phyloP scores from a whole-genome alignment of 768 basidiomycete genomes.

The Arthromyces matolae region DNA sequence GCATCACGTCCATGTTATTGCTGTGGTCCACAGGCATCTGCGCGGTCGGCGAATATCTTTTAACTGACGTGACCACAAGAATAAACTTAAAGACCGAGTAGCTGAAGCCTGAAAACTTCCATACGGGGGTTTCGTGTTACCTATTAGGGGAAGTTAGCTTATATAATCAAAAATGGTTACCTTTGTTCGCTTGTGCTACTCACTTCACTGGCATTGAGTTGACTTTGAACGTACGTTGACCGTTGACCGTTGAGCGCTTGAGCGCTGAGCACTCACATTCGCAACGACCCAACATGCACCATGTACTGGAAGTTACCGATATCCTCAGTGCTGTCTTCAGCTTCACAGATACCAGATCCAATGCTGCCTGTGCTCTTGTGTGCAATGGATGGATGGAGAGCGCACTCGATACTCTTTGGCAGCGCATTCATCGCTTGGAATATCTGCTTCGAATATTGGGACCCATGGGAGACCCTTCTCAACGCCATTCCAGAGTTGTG shows the following conservation, averaged over 20 bases:
- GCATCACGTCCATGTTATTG: conserved; percentile 73
- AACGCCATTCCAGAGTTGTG: background rate
- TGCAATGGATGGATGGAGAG: conserved; percentile 18
- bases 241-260: no score
- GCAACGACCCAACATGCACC: no score
- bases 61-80: conserved; percentile 40
- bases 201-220: no score
- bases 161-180: no score
- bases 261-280: no score
- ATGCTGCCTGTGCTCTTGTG: conserved; percentile 15
- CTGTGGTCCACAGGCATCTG: conserved; percentile 80
- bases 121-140: no score
- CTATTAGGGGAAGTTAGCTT: no score
- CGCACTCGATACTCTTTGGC: conserved; percentile 20
- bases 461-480: conserved; percentile 7
- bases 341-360: conserved; percentile 9
- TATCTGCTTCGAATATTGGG: conserved; percentile 17
- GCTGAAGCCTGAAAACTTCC: no score
- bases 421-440: conserved; percentile 17
- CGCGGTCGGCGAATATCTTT: conserved; percentile 65
- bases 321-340: conserved; percentile 17
- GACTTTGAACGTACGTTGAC: no score
- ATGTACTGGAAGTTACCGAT: conserved; percentile 18
- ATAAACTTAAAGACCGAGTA: background rate
- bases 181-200: no score